phyloP scores from a whole-genome alignment of 2,329 filamentous ascomycete species.

The Hymenotorrendiella dingleyae region DNA sequence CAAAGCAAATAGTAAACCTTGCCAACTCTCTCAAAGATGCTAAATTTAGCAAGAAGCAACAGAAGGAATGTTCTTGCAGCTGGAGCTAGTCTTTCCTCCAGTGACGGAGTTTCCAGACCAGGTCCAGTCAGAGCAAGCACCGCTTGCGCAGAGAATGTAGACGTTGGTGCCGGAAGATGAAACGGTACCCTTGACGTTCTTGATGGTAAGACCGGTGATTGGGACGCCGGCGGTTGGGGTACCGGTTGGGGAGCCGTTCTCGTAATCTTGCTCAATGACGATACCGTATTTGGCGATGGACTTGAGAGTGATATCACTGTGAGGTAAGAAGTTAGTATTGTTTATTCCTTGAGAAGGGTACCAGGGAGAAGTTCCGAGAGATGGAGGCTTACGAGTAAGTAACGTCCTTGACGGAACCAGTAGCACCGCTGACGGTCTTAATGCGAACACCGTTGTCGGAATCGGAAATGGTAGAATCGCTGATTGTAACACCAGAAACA shows the following conservation, averaged over 20 bases:
- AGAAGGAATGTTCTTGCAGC: conserved; percentile 34
- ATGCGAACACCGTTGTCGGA: conserved; percentile 45
- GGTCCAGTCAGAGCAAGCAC: conserved; percentile 46
- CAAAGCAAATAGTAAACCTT: too few relatives aligned
- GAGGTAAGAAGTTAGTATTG: too few relatives aligned
- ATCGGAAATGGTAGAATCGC: conserved; percentile 40
- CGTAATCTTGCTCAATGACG: conserved; percentile 52
- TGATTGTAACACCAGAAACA: conserved; percentile 47
- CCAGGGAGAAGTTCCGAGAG: too few relatives aligned
- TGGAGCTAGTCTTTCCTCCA: conserved; percentile 41
- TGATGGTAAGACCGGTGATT: conserved; percentile 44
- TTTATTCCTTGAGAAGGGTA: too few relatives aligned
- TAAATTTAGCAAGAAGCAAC: conserved; percentile 23
- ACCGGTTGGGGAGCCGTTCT: conserved; percentile 24
- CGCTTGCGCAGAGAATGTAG: conserved; percentile 48
- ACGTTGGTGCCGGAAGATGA: conserved; percentile 34
- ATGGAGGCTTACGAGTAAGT: too few relatives aligned
- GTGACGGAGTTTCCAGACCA: conserved; percentile 44
- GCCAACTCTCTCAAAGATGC: too few relatives aligned
- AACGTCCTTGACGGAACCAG: conserved; percentile 39
- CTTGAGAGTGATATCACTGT: conserved; percentile 43
- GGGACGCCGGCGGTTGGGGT: conserved; percentile 36
- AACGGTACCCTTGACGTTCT: conserved; percentile 39
- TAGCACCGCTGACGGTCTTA: conserved; percentile 33
- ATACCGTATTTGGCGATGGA: conserved; percentile 41